Base-by-base conservation (phyloP, 2,329 filamentous ascomycete species). In the Paraphoma sp. region DNA sequence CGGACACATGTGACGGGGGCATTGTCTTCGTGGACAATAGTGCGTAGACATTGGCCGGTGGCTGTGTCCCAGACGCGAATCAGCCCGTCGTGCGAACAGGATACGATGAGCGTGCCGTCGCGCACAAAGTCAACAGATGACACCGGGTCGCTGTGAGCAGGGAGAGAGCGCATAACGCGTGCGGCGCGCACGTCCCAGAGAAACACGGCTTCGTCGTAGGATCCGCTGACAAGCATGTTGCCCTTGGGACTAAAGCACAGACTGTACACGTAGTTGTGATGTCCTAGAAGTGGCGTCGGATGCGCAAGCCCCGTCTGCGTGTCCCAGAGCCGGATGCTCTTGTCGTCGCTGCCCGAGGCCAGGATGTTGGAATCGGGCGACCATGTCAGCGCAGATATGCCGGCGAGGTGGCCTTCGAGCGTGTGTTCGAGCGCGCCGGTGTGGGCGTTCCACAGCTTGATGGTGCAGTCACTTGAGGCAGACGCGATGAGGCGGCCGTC, bases 161-260 rank as follows among this genome's bases (percentile, higher is more conserved):
- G 95, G 38, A 99, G 79, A 60, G 90, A 93, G 52, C 93, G 86
- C 93, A 99, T 97, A 33, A 95, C 82, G 18, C 89, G 84, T 0
- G 92, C 93, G 0, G 92, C 92, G 12, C 95, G 86, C 12, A 98
- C 91, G 76, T 99, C 95, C 95, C 95, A 99, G 5, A 99, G 79
- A 63, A 97, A 97, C 0, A 99, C 92, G 4, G 95, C 95, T 80
- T 99, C 95, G 66, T 99, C 95, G 78, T 97, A 98, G 62, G 91
- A 96, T 11, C 95, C 95, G 64, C 91, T 96, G 14, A 93, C 95
- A 33, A 99, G 85, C 73, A 98, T 97, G 72, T 99, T 99, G 23
- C 95, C 95, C 76, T 97, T 98, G 1, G 95, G 95, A n/a, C 92
- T 94, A 76, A 98, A 98, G 6, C 93, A 93, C 33, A 99, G 82